Conservation (phyloP, 495 filamentous ascomycete genomes). For the Staphylotrichum longicolle region DNA sequence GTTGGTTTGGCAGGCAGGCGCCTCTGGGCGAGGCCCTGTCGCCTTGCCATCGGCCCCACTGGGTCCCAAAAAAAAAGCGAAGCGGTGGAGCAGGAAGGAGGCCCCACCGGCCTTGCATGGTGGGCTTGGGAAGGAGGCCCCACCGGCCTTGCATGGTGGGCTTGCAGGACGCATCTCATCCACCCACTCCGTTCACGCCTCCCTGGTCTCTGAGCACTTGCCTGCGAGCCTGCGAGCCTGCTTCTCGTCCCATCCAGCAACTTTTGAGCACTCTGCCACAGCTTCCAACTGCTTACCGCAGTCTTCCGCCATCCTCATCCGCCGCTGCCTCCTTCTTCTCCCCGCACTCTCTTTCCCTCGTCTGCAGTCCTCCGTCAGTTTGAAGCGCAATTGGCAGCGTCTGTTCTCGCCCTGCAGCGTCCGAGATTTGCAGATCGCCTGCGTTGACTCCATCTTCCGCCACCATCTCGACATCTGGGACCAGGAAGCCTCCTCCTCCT, state of each 20-base stretch:
- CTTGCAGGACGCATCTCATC: conserved; percentile 17
- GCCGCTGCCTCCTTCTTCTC: conserved; percentile 5
- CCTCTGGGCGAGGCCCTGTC: conserved; percentile 13
- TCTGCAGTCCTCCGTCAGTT: neutral
- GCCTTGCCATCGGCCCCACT: conserved; percentile 22
- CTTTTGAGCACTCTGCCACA: conserved; percentile 12
- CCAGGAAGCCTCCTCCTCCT: neutral
- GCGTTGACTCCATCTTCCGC: neutral
- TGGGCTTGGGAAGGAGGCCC: conserved; percentile 19
- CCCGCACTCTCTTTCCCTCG: neutral
- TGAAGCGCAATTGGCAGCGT: neutral
- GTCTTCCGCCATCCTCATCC: conserved; percentile 11
- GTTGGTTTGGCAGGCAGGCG: neutral
- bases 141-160: conserved; percentile 21
- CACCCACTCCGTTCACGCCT: conserved; percentile 18
- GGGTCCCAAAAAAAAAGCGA: conserved; percentile 16
- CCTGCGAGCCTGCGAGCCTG: neutral
- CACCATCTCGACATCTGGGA: conserved; percentile 11
- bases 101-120: conserved; percentile 20
- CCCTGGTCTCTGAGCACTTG: conserved; percentile 2
- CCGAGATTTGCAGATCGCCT: neutral
- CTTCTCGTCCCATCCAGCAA: conserved; percentile 1
- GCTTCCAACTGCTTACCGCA: neutral
- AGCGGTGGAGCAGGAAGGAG: conserved; percentile 2
- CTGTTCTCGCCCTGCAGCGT: neutral